phyloP scores from a whole-genome alignment of 2,329 filamentous ascomycete species.

The Myriosclerotinia duriaeana region DNA sequence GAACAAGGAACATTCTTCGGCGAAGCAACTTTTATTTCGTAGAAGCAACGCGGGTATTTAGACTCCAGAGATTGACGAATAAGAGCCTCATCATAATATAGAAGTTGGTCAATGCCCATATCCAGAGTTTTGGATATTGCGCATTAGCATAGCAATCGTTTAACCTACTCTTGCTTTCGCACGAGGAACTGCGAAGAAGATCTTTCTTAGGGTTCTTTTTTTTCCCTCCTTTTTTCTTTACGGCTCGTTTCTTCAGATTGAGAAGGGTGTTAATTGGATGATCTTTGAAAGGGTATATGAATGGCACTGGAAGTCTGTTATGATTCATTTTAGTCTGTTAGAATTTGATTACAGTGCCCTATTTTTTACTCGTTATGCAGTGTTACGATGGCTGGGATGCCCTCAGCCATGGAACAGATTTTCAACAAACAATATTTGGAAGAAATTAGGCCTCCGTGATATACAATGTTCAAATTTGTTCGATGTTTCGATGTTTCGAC shows the following conservation, averaged over 20 bases:
- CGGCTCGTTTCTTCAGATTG: constrained; percentile 6
- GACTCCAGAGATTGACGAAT: constrained; percentile 9
- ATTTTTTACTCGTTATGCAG: background rate
- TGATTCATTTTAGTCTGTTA: constrained; percentile 15
- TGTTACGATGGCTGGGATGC: background rate
- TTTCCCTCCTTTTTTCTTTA: background rate
- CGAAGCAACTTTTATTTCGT: constrained; percentile 93
- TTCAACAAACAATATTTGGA: background rate
- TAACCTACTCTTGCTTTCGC: constrained; percentile 3
- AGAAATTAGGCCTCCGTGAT: background rate
- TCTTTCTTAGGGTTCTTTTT: background rate
- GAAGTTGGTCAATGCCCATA: constrained; percentile 10
- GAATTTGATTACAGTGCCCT: constrained; percentile 14
- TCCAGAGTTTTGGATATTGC: constrained; percentile 11
- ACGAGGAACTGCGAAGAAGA: constrained; percentile 1
- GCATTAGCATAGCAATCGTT: constrained; percentile 13
- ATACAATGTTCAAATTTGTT: background rate
- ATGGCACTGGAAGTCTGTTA: constrained; percentile 3
- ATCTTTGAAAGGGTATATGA: constrained; percentile 3
- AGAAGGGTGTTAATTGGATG: constrained; percentile 13
- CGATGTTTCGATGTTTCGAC: background rate
- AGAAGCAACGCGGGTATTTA: constrained; percentile 24
- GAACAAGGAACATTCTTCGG: constrained; percentile 71
- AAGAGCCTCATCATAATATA: constrained; percentile 16
- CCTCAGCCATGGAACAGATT: background rate